Evolutionary conservation across 805 yeast genomes (phyloP), one percentile per base, ranked within the genome.

Genomic region (Wickerhamomyces pijperi): DNA sequence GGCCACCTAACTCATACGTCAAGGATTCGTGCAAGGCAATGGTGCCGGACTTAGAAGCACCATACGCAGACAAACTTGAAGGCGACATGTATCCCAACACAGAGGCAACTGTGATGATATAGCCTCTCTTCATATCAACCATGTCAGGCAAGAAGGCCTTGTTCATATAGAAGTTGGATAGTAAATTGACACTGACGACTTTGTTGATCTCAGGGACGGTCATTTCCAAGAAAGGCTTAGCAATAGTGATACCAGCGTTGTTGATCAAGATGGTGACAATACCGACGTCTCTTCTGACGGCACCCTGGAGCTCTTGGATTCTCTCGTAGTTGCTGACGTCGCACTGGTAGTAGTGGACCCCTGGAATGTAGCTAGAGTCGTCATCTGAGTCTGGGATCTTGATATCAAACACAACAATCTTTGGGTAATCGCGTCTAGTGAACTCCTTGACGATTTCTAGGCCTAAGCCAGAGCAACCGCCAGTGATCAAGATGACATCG

Each of bases 1-100:
- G 53, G 0, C 72, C 67, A 0, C 81, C 78, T 21, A 82, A 53
- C 56, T 82, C 92, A 50, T 74, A 76, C 0, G 82, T 74, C 28
- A 90, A 60, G 1, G 90, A 77, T 54, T 84, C 94, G 55, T 88
- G 97, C 33, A 87, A 60, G 0, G 90, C 87, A 38, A 90, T 74
- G 21, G 85, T 59, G 0, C 94, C 97, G 0, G 94, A 79, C 55
- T 90, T 90, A 14, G 94, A 74, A 0, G 97, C 95, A 0, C 95
- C 95, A 53, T 90, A 90, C 0, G 82, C 82, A 43, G 63, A 64
- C 41, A 85, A 65, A 18, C 81, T 66, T 9, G 94, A 88, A 0
- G 97, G 97, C 0, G 92, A 71, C 66, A 83, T 69, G 46, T 80
- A 78, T 0, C 96, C 97, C 39, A 90, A 63, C 0, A 84, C 87